Base-by-base conservation (phyloP, 495 filamentous ascomycete genomes). In the Cladorrhinum samala region DNA sequence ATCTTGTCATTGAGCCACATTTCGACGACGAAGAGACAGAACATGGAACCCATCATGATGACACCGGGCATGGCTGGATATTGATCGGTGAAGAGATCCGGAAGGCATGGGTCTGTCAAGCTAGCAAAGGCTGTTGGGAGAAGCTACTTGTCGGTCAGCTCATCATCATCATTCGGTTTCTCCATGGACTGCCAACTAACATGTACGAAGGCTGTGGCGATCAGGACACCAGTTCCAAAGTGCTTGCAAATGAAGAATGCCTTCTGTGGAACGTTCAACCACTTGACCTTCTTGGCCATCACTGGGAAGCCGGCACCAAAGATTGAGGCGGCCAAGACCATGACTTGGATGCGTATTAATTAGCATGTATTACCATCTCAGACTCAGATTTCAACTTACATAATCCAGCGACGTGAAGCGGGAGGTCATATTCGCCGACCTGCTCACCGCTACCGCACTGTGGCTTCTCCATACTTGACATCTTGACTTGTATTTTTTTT, bases 141-240 rank as follows among this genome's bases (percentile, higher is more conserved):
- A 58, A 82, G 69, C 72, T 76, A 18, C n/a, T 23, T 50, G 13
- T 33, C 11, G 27, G 27, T 33, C 6, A n/a, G n/a, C n/a, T n/a
- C 20, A 20, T 7, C 17, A 40, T 56, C 2, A 60, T 52, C 9
- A n/a, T 40, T 43, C 16, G 13, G n/a, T 23, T 3, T 1, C 13
- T 14, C 1, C 7, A 0, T 21, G 11, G 13, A 7, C 9, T 36
- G 4, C n/a, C 24, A 52, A 21, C 76, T 65, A 67, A 85, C 82
- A 68, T 88, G 84, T 18, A 87, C 73, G 52, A 86, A 87, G 9
- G 83, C 83, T 1, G 84, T 88, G 19, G 84, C 81, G 45, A 88
- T 68, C 44, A 88, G 77, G 25, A 87, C 79, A 19, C 84, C 84
- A 6, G 84, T 86, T 45, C 84, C 84, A 55, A 88, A 87, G 54